These are phyloP conservation scores for Phytophthora rubi DNA, from an alignment of 352 stramenopile species.

Conservation along the genomic window DNA sequence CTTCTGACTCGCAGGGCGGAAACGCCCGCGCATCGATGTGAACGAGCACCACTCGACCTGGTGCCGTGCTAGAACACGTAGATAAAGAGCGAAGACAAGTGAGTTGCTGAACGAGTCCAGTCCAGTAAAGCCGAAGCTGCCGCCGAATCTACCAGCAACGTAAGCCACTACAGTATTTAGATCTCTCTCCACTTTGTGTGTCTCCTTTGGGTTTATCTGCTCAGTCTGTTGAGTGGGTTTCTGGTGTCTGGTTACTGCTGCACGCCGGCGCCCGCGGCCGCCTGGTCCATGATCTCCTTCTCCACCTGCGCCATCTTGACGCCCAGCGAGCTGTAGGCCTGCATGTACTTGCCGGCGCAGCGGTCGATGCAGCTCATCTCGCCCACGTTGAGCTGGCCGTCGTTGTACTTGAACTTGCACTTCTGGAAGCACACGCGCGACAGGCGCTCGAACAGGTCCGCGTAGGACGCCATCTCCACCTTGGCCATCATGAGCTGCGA, in stretches of 20 bases:
- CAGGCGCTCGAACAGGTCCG: constrained; percentile 92
- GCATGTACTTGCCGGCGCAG: constrained; percentile 98
- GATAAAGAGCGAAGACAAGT: constrained; percentile 18
- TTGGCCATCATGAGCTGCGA: constrained; percentile 90
- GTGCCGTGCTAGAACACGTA: constrained; percentile 24
- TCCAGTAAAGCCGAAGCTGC: not conserved
- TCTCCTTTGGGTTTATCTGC: not conserved
- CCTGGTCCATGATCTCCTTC: constrained; percentile 90
- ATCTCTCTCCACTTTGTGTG: constrained; percentile 30
- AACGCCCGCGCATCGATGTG: constrained; percentile 36
- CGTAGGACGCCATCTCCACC: constrained; percentile 92
- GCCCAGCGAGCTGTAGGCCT: constrained; percentile 95
- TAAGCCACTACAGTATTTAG: constrained; percentile 52
- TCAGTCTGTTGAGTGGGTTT: constrained; percentile 15
- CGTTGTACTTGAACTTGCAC: constrained; percentile 96
- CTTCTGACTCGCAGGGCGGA: constrained; percentile 46
- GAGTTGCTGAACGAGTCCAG: not conserved
- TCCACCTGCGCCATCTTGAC: constrained; percentile 96
- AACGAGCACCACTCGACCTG: constrained; percentile 9
- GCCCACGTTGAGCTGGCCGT: constrained; percentile 96
- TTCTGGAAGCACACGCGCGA: constrained; percentile 94
- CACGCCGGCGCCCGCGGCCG: constrained; percentile 51
- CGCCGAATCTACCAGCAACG: not conserved
- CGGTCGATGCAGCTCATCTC: constrained; percentile 99
- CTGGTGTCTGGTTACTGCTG: constrained; percentile 33